Evolutionary conservation across 176 grass and related monocot genomes (phyloP), one percentile per base, ranked within the genome.

Genomic region (Raddia distichophylla): DNA sequence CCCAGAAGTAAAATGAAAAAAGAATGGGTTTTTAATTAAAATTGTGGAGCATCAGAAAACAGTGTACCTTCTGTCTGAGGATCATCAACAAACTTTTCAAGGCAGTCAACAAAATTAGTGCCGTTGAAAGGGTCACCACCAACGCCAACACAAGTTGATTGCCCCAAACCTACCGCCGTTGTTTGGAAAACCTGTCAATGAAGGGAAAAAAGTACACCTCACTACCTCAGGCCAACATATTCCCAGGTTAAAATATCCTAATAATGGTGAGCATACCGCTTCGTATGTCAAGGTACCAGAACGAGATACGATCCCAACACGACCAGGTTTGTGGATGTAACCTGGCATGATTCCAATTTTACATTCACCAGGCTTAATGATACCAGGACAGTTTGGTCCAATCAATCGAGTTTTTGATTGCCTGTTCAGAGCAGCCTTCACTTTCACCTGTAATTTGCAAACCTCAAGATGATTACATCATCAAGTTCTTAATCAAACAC

Each of bases 251-350:
- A 62, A 81, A 44, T 17, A 52, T 0, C 49, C 17, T 42, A 20
- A 75, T 8, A 84, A 32, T 59, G 73, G 86, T 34, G 37, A 13
- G 3, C 76, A 63, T 99, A 99, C 97, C 73, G 91, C 97, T 86
- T 99, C 97, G 80, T 99, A 99, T 87, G 97, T 99, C 79, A 99
- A 90, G 89, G 97, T 99, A 85, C 97, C 97, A 95, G 97, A 99
- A 11, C 97, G 87, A 87, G 97, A 99, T 83, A 99, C 97, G 51
- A 99, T 93, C 46, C 93, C 97, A 71, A 99, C 69, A 45, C 77
- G 91, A 0, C 97, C 93, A 35, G 93, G 97, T 57, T 99, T 99
- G 80, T 96, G 97, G 80, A 99, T 99, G 82, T 99, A 99, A 76
- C 96, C 96, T 82, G 92, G 96, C 96, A 98, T 98, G 73, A 98